Percentiles rank a stretch among this genome's conserved stretches.
Conservation (phyloP, 129 eudicot genomes). For the Pittosporum tobira region DNA sequence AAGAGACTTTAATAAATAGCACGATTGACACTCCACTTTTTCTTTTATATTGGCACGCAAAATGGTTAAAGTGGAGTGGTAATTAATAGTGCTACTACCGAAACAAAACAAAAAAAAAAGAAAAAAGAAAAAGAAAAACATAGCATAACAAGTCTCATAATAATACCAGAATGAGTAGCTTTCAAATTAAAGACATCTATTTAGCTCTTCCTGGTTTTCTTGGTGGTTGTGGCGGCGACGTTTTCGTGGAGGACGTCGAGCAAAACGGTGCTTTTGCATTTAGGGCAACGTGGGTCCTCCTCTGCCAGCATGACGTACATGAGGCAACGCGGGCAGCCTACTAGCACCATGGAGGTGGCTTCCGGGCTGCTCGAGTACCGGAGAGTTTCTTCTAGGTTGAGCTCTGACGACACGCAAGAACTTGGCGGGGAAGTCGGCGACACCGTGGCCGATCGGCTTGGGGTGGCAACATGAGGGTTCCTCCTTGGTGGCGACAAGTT, state of each 20-base stretch:
- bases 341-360: slow-evolving; percentile 72
- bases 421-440: slow-evolving; percentile 58
- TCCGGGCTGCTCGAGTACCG: slow-evolving; percentile 64
- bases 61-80: slow-evolving; percentile 7
- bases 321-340: slow-evolving; percentile 82
- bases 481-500: slow-evolving; percentile 59
- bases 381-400: slow-evolving; percentile 31
- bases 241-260: slow-evolving; percentile 42
- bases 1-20: slow-evolving; percentile 9
- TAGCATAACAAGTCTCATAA: neutral
- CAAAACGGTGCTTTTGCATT: slow-evolving; percentile 79
- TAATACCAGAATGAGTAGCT: neutral
- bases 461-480: slow-evolving; percentile 34
- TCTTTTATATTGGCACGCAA: neutral
- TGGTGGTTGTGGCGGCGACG: neutral
- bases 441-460: slow-evolving; percentile 36
- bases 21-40: slow-evolving; percentile 6
- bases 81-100: neutral
- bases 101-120: no score
- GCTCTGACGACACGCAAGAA: slow-evolving; percentile 81
- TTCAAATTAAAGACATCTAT: no score
- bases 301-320: slow-evolving; percentile 86
- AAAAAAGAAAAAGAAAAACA: neutral
- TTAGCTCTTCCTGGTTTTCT: slow-evolving; percentile 3
- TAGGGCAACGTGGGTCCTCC: slow-evolving; percentile 72